Evolutionary conservation across 2,329 filamentous ascomycete species (phyloP).

Genomic region (Truncatella angustata): DNA sequence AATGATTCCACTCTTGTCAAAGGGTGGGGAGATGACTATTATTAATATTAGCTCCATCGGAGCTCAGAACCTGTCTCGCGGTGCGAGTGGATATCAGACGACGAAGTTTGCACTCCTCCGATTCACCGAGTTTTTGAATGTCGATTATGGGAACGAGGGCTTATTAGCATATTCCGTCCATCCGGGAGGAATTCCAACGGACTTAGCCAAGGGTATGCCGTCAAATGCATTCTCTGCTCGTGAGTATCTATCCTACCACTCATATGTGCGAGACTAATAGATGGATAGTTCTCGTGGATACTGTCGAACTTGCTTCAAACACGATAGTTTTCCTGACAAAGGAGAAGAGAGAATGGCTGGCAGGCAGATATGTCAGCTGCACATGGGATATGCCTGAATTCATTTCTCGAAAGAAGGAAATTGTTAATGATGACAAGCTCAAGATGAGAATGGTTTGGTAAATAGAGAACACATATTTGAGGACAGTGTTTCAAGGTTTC

Average conservation of each 20-base stretch:
- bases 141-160: constrained; percentile 38
- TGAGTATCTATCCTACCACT: too few relatives aligned
- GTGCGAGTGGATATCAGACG: constrained; percentile 40
- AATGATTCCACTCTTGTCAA: too few relatives aligned
- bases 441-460: background rate
- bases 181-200: constrained; percentile 41
- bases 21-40: too few relatives aligned
- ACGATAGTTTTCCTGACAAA: constrained; percentile 20
- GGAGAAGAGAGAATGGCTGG: constrained; percentile 20
- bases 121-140: constrained; percentile 37
- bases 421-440: background rate
- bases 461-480: too few relatives aligned
- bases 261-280: too few relatives aligned
- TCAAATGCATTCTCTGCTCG: too few relatives aligned
- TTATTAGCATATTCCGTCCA: constrained; percentile 37
- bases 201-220: constrained; percentile 31
- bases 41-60: constrained; percentile 1
- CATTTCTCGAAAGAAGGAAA: constrained; percentile 10
- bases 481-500: background rate
- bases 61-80: too few relatives aligned
- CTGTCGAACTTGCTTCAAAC: constrained; percentile 19
- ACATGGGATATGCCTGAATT: constrained; percentile 23
- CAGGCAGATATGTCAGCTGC: constrained; percentile 18
- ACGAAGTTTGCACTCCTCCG: constrained; percentile 41
- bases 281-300: constrained; percentile 15